Conservation (phyloP, 139 green algal genomes). For the Chloropicon primus region DNA sequence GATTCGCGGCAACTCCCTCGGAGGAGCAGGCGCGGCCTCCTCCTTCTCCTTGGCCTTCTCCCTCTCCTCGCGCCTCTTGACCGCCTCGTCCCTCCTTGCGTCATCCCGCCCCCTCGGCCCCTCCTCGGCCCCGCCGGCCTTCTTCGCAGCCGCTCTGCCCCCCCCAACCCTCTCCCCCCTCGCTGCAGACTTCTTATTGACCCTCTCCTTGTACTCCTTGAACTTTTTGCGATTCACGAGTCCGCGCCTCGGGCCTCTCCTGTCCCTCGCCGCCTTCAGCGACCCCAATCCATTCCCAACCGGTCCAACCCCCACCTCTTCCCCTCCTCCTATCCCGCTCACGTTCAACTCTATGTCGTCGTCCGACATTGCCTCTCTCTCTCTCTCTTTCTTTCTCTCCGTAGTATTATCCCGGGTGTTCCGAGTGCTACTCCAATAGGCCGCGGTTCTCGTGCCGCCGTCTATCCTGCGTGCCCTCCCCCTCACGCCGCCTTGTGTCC, state of each 20-base stretch:
- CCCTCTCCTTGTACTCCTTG: not conserved
- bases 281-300: not conserved
- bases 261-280: not conserved
- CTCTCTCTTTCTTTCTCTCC: no score
- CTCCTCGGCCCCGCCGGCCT: not conserved
- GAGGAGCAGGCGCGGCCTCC: not conserved
- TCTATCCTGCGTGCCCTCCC: no score
- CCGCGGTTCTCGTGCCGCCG: no score
- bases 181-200: not conserved
- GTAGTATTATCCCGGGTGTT: no score
- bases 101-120: not conserved
- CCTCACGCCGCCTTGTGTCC: no score
- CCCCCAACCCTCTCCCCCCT: no score
- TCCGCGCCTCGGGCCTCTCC: not conserved
- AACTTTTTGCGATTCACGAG: not conserved
- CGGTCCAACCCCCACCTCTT: not conserved
- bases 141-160: not conserved
- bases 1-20: not conserved
- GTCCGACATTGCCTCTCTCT: no score
- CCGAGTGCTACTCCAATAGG: no score
- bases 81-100: no score
- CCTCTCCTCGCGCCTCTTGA: no score
- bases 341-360: not conserved
- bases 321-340: not conserved
- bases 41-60: not conserved